A percentile compares a stretch with the other conserved stretches of the same genome.
Conservation (phyloP, 2,329 filamentous ascomycete species). For the Talaromyces sp. region DNA sequence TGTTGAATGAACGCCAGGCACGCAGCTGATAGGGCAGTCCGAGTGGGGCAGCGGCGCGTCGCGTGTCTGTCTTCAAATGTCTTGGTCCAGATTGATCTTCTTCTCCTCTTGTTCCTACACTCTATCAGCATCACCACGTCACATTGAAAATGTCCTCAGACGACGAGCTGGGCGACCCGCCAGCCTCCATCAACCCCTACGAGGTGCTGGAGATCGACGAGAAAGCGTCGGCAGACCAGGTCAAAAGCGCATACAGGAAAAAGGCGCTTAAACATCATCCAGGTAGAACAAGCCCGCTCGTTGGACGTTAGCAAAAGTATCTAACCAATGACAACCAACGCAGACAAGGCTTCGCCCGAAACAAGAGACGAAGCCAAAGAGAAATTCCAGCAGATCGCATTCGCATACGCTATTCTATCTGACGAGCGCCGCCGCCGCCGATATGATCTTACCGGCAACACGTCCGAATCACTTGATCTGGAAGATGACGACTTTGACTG, state of each 20-base stretch:
- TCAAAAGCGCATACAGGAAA: slow-evolving; percentile 90
- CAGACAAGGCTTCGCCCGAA: slow-evolving; percentile 70
- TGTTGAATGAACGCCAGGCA: neutral
- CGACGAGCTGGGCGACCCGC: slow-evolving; percentile 57
- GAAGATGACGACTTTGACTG: slow-evolving; percentile 78
- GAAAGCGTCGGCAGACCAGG: slow-evolving; percentile 66
- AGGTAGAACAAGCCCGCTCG: slow-evolving; percentile 44
- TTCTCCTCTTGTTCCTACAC: neutral
- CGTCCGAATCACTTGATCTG: slow-evolving; percentile 68
- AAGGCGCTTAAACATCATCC: slow-evolving; percentile 82
- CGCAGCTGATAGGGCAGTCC: neutral
- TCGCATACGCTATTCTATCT: slow-evolving; percentile 89
- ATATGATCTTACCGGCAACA: slow-evolving; percentile 88
- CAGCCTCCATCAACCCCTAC: slow-evolving; percentile 71
- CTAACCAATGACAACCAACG: neutral
- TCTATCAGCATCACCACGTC: neutral
- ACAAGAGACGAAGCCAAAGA: slow-evolving; percentile 68
- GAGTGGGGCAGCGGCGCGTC: neutral
- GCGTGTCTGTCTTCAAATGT: neutral
- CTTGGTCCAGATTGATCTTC: neutral
- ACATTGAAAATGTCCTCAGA: slow-evolving; percentile 13
- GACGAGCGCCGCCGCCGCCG: slow-evolving; percentile 73
- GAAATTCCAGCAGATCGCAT: slow-evolving; percentile 84
- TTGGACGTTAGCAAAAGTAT: neutral
- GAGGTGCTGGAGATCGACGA: slow-evolving; percentile 67